Conservation (phyloP, 1,139 yeast species). For the Scheffersomyces titani region DNA sequence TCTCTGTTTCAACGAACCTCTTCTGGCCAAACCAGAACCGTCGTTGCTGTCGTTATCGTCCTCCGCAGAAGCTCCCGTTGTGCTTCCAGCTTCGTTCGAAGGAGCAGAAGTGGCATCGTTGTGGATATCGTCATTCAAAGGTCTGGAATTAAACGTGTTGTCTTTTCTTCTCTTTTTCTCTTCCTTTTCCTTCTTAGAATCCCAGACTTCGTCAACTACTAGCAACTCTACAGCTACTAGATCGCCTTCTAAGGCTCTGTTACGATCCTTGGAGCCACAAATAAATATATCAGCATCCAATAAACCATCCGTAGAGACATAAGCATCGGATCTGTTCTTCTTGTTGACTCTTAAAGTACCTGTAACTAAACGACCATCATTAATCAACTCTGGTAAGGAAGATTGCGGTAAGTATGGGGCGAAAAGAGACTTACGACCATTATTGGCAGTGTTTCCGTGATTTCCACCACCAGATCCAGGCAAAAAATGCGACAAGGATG, state of each 20-base stretch:
- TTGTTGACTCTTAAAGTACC: constrained; percentile 93
- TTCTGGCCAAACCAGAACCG: constrained; percentile 58
- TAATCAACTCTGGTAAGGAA: constrained; percentile 82
- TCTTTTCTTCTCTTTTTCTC: constrained; percentile 95
- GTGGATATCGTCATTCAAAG: constrained; percentile 63
- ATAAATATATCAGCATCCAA: constrained; percentile 95
- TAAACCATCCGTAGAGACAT: constrained; percentile 93
- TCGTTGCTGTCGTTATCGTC: constrained; percentile 21
- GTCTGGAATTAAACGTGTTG: constrained; percentile 34
- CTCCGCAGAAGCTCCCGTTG: constrained; percentile 12
- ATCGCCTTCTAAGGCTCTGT: constrained; percentile 96
- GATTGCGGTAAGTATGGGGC: constrained; percentile 97
- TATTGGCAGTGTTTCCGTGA: constrained; percentile 29
- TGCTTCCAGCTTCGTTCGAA: constrained; percentile 17
- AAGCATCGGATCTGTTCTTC: constrained; percentile 95
- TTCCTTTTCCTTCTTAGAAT: constrained; percentile 91
- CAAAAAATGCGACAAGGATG: constrained; percentile 52
- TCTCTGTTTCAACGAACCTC: constrained; percentile 90
- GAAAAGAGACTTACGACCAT: constrained; percentile 79
- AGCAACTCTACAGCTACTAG: constrained; percentile 91
- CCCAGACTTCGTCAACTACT: constrained; percentile 98
- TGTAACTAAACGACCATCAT: constrained; percentile 88
- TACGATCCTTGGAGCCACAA: constrained; percentile 98
- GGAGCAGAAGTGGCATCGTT: constrained; percentile 66
- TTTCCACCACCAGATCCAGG: constrained; percentile 22